Percentiles rank a stretch among this genome's conserved stretches.
Evolutionary conservation across 352 stramenopile species (phyloP).

Genomic region (Plasmopara viticola): DNA sequence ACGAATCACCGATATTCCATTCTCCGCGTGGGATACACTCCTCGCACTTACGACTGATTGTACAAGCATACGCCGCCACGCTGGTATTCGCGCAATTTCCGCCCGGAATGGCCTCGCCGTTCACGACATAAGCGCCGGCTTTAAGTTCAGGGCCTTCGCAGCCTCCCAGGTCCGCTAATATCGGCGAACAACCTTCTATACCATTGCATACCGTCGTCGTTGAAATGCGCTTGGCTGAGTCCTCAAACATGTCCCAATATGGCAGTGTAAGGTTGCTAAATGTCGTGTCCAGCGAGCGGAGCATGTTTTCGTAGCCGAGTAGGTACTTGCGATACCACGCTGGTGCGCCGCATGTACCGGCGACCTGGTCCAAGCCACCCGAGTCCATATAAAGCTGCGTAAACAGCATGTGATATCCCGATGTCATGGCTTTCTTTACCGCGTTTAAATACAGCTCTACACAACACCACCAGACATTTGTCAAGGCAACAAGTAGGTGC

Average conservation of each 20-base stretch:
- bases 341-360: conserved; percentile 39
- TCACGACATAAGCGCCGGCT: conserved; percentile 22
- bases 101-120: conserved; percentile 17
- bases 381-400: conserved; percentile 50
- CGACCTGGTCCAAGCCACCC: conserved; percentile 28
- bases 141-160: conserved; percentile 33
- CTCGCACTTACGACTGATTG: conserved; percentile 37
- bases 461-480: conserved; percentile 1
- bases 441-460: conserved; percentile 43
- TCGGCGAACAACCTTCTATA: conserved; percentile 37
- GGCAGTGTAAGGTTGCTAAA: conserved; percentile 51
- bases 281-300: conserved; percentile 35
- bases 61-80: conserved; percentile 39
- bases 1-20: conserved; percentile 54
- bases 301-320: conserved; percentile 65
- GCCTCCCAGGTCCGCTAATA: conserved; percentile 52
- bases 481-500: neutral
- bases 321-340: conserved; percentile 69
- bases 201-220: conserved; percentile 28
- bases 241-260: conserved; percentile 62
- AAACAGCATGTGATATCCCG: conserved; percentile 45
- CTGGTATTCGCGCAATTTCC: conserved; percentile 58
- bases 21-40: conserved; percentile 57
- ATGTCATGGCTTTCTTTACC: conserved; percentile 44
- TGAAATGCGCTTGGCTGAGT: conserved; percentile 46